Conservation (phyloP, 257 asterid genomes). For the Fraxinus pennsylvanica region DNA sequence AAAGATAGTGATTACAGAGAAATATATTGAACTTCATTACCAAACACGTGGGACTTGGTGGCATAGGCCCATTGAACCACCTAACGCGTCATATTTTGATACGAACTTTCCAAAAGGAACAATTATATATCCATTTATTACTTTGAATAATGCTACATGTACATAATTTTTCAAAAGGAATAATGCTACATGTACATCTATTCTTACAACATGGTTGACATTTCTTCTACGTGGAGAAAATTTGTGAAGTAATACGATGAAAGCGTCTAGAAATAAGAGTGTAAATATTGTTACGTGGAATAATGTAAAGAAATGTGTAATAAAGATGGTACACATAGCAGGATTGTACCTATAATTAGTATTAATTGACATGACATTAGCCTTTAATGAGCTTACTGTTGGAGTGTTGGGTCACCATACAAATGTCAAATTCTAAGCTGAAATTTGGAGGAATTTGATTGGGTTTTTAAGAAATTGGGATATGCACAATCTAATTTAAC, state of each 20-base stretch:
- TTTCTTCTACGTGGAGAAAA: too few species aligned
- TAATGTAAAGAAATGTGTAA: too few species aligned
- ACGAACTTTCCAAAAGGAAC: not conserved
- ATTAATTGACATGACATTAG: constrained; percentile 7
- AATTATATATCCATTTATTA: not conserved
- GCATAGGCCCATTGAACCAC: not conserved
- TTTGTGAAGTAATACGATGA: too few species aligned
- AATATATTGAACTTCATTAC: not conserved
- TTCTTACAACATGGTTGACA: too few species aligned
- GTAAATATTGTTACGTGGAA: too few species aligned
- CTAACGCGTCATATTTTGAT: not conserved
- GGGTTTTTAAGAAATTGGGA: constrained; percentile 1
- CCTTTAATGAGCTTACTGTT: constrained; percentile 23
- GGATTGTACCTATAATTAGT: constrained; percentile 5
- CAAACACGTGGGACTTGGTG: not conserved
- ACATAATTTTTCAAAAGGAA: too few species aligned
- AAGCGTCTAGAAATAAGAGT: too few species aligned
- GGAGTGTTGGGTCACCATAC: constrained; percentile 21
- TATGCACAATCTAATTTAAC: constrained; percentile 14
- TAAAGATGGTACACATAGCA: too few species aligned
- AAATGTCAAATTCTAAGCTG: not conserved
- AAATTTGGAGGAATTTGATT: constrained; percentile 23
- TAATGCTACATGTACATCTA: too few species aligned
- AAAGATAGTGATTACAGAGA: not conserved
- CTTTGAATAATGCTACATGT: too few species aligned